Evolutionary conservation across 371 early-diverging fungal species (phyloP).

Genomic region (Mortierella sp.): DNA sequence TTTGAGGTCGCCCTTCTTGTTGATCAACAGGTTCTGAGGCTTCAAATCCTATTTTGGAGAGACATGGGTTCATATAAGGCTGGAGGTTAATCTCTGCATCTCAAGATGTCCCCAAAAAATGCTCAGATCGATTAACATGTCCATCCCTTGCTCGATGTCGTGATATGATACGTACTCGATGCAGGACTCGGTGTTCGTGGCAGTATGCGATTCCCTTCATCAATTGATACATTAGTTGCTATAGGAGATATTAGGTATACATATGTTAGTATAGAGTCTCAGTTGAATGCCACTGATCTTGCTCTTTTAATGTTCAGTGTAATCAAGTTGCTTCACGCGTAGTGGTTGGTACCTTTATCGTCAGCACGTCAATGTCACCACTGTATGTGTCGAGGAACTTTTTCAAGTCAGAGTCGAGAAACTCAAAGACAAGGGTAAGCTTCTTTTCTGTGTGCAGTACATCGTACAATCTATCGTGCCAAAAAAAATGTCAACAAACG

Average conservation of each 20-base stretch:
- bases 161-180: slow-evolving; percentile 66
- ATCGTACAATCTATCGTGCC: slow-evolving; percentile 80
- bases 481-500: slow-evolving; percentile 11
- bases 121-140: slow-evolving; percentile 1
- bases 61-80: background rate
- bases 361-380: slow-evolving; percentile 83
- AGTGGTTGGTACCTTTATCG: slow-evolving; percentile 74
- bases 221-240: slow-evolving; percentile 88
- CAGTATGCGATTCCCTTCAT: slow-evolving; percentile 87
- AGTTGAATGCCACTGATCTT: background rate
- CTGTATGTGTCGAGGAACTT: slow-evolving; percentile 90
- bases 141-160: slow-evolving; percentile 9
- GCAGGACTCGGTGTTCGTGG: slow-evolving; percentile 85
- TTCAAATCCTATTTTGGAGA: slow-evolving; percentile 80
- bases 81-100: background rate
- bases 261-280: background rate
- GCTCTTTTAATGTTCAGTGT: background rate
- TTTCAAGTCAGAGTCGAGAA: slow-evolving; percentile 95
- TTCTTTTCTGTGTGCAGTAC: slow-evolving; percentile 97
- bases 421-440: slow-evolving; percentile 96
- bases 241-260: slow-evolving; percentile 10
- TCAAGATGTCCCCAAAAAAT: background rate
- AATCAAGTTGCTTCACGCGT: background rate
- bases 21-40: slow-evolving; percentile 86
- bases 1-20: slow-evolving; percentile 93